phyloP scores from a whole-genome alignment of 106 monocot genomes.

The Allium cepa region DNA sequence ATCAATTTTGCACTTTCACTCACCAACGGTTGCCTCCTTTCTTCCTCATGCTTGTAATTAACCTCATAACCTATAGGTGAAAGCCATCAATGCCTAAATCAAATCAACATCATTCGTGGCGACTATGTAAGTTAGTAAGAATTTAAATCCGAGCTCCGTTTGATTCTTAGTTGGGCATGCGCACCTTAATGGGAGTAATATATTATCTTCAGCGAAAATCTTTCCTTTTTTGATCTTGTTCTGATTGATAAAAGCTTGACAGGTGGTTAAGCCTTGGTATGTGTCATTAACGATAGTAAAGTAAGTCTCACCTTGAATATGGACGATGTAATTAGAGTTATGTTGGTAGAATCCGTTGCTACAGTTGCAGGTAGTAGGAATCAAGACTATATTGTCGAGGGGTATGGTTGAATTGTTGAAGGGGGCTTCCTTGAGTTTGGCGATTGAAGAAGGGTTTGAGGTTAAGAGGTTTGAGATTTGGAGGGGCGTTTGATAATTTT shows the following conservation, averaged over 20 bases:
- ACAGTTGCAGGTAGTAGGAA: slow-evolving; percentile 49
- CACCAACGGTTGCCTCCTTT: too few species aligned
- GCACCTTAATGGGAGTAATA: slow-evolving; percentile 21
- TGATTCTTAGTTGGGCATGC: slow-evolving; percentile 20
- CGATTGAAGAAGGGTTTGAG: slow-evolving; percentile 18
- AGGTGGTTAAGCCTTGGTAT: slow-evolving; percentile 42
- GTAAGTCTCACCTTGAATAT: slow-evolving; percentile 8
- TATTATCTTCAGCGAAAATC: background rate
- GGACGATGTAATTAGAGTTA: slow-evolving; percentile 25
- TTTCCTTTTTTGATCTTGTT: slow-evolving; percentile 1
- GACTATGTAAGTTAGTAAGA: too few species aligned
- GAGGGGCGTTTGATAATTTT: slow-evolving; percentile 6
- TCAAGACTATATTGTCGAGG: slow-evolving; percentile 16
- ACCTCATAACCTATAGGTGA: too few species aligned
- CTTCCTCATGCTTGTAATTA: too few species aligned
- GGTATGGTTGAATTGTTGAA: background rate
- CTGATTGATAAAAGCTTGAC: slow-evolving; percentile 29
- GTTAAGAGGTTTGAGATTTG: slow-evolving; percentile 30
- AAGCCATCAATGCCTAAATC: too few species aligned
- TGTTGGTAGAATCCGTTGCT: slow-evolving; percentile 29
- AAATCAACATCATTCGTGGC: too few species aligned
- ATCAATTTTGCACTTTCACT: too few species aligned
- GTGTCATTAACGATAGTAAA: slow-evolving; percentile 33
- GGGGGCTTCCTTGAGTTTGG: slow-evolving; percentile 12
- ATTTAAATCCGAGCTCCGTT: slow-evolving; percentile 5